Percentiles rank a stretch among this genome's conserved stretches.
phyloP scores from a whole-genome alignment of 306 rosid genomes.

The Benincasa hispida region DNA sequence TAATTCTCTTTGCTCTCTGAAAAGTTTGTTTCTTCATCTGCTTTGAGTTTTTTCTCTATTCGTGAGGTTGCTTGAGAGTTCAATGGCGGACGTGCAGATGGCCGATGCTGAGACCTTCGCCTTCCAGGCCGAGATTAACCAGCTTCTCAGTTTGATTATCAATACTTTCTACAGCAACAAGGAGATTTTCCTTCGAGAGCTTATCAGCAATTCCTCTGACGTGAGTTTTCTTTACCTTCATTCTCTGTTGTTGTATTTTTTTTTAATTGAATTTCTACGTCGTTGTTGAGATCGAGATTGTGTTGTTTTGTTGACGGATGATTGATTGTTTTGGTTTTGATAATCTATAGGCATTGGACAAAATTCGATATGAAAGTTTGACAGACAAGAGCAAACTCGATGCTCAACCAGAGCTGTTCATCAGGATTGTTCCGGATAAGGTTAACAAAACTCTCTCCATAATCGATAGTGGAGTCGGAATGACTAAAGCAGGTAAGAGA shows the following conservation, averaged over 20 bases:
- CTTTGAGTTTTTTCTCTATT: background rate
- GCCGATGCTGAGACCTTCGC: slow-evolving; percentile 58
- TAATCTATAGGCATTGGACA: slow-evolving; percentile 42
- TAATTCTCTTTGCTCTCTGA: background rate
- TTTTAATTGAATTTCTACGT: background rate
- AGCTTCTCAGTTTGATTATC: slow-evolving; percentile 56
- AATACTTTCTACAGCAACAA: slow-evolving; percentile 61
- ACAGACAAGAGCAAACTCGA: slow-evolving; percentile 58
- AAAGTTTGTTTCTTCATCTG: background rate
- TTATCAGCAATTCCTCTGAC: slow-evolving; percentile 52
- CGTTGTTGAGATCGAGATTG: background rate
- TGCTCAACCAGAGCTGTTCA: slow-evolving; percentile 53
- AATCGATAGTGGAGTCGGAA: slow-evolving; percentile 57
- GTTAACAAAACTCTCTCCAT: slow-evolving; percentile 46
- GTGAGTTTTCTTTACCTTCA: slow-evolving; percentile 5
- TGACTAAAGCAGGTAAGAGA: slow-evolving; percentile 60
- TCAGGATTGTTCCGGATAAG: slow-evolving; percentile 54
- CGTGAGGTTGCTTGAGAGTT: background rate
- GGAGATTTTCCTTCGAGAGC: slow-evolving; percentile 65
- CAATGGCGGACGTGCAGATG: slow-evolving; percentile 40
- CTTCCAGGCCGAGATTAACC: slow-evolving; percentile 60
- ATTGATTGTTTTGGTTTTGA: background rate
- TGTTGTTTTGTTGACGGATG: too few relatives aligned
- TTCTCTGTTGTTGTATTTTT: background rate
- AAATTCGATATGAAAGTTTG: slow-evolving; percentile 45